Evolutionary conservation across 2,329 filamentous ascomycete species (phyloP).

Genomic region (Xylariaceae sp.): DNA sequence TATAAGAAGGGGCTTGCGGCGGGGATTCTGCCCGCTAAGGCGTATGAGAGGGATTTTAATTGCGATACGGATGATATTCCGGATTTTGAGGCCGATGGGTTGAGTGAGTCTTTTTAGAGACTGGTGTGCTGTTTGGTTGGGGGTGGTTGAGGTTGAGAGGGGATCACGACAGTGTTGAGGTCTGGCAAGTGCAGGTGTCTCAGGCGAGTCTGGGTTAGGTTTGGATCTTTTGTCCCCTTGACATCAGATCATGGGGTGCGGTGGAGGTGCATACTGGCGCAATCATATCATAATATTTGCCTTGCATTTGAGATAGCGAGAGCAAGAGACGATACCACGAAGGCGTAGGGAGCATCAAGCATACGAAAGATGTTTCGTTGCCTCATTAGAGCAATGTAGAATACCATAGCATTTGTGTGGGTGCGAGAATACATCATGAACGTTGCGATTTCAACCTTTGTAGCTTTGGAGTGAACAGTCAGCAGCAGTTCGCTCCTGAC

Average conservation of each 20-base stretch:
- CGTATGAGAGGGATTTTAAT: constrained; percentile 66
- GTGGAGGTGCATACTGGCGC: constrained; percentile 10
- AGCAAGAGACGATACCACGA: neutral
- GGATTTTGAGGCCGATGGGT: constrained; percentile 40
- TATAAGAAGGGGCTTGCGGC: constrained; percentile 75
- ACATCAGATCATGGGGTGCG: neutral
- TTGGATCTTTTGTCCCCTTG: too few species aligned
- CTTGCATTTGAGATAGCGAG: neutral
- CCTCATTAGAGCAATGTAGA: neutral
- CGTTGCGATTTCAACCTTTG: too few species aligned
- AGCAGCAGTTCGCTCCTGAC: too few species aligned
- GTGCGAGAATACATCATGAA: neutral
- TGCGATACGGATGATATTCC: constrained; percentile 55
- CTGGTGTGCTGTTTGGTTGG: too few species aligned
- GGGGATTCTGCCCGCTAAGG: constrained; percentile 74
- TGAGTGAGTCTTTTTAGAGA: constrained; percentile 49
- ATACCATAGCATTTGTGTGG: neutral
- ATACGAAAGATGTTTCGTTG: neutral
- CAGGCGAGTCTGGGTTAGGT: too few species aligned
- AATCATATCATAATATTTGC: neutral
- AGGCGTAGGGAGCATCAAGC: neutral
- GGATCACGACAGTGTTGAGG: neutral
- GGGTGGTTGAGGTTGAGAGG: neutral
- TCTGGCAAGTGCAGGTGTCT: too few species aligned
- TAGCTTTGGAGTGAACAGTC: too few species aligned